phyloP scores from a whole-genome alignment of 805 yeast genomes.

The Lipomyces orientalis region DNA sequence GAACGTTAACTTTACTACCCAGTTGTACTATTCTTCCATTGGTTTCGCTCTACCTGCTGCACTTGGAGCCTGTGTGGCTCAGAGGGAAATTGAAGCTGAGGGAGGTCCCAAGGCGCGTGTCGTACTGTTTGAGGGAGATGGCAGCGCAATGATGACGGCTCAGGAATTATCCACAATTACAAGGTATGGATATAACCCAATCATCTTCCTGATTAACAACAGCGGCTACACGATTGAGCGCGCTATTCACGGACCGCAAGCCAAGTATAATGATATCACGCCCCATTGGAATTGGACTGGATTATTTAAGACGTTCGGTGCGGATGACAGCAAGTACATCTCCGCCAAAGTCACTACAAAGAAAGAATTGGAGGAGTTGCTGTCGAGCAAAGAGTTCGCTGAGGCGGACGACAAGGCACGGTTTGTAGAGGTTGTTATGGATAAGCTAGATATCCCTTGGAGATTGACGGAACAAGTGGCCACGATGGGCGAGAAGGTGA shows the following conservation, averaged over 20 bases:
- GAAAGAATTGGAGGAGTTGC: slow-evolving; percentile 40
- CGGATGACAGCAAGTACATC: slow-evolving; percentile 38
- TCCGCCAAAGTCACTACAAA: slow-evolving; percentile 36
- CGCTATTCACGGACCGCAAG: slow-evolving; percentile 76
- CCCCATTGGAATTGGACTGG: slow-evolving; percentile 82
- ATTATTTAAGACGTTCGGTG: slow-evolving; percentile 70
- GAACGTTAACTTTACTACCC: slow-evolving; percentile 55
- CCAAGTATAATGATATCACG: slow-evolving; percentile 81
- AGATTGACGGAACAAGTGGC: slow-evolving; percentile 50
- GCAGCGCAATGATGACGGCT: slow-evolving; percentile 91
- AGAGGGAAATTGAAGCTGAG: slow-evolving; percentile 56
- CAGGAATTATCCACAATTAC: slow-evolving; percentile 73
- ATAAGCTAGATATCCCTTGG: slow-evolving; percentile 67
- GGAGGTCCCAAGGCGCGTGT: slow-evolving; percentile 52
- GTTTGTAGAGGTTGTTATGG: slow-evolving; percentile 66
- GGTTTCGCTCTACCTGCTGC: slow-evolving; percentile 90
- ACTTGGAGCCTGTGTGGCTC: slow-evolving; percentile 79
- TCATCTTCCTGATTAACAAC: slow-evolving; percentile 78
- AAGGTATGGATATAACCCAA: slow-evolving; percentile 65
- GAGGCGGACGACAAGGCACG: slow-evolving; percentile 49
- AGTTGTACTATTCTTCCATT: slow-evolving; percentile 80
- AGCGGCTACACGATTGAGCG: slow-evolving; percentile 91
- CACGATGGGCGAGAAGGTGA: slow-evolving; percentile 40
- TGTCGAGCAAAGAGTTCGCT: slow-evolving; percentile 48
- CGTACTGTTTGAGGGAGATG: slow-evolving; percentile 85